Conservation (phyloP, 140 eudicot species). For the Ambrosia hybrid region DNA sequence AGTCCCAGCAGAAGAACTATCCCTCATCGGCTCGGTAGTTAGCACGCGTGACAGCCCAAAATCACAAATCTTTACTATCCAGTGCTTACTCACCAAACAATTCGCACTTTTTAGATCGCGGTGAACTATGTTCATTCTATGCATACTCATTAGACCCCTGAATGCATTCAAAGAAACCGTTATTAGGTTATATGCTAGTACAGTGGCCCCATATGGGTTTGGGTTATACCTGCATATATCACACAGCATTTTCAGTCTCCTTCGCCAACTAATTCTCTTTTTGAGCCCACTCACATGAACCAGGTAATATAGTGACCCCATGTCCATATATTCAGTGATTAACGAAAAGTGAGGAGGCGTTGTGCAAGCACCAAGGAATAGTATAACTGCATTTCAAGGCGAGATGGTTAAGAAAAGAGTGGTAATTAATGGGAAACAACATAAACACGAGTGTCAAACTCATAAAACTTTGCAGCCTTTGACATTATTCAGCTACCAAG, state of each 20-base stretch:
- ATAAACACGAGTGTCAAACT: not conserved
- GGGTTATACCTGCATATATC: slow-evolving; percentile 72
- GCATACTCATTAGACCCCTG: slow-evolving; percentile 71
- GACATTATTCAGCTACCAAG: not conserved
- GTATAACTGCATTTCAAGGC: slow-evolving; percentile 53
- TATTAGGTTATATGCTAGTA: slow-evolving; percentile 1
- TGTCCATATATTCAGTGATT: slow-evolving; percentile 76
- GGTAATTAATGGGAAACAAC: not conserved
- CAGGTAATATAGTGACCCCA: slow-evolving; percentile 72
- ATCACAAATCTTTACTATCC: slow-evolving; percentile 71
- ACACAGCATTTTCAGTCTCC: slow-evolving; percentile 67
- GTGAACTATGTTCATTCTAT: slow-evolving; percentile 63
- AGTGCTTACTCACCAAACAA: slow-evolving; percentile 62
- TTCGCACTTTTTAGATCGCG: slow-evolving; percentile 70
- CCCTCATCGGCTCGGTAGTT: slow-evolving; percentile 45
- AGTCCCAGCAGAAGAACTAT: slow-evolving; percentile 71
- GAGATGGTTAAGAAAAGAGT: slow-evolving; percentile 7
- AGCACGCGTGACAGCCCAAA: slow-evolving; percentile 67
- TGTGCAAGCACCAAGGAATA: slow-evolving; percentile 83
- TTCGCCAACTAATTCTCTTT: slow-evolving; percentile 76
- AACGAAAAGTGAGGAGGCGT: slow-evolving; percentile 73
- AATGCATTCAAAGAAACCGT: slow-evolving; percentile 24
- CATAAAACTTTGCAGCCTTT: not conserved
- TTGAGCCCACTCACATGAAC: slow-evolving; percentile 71
- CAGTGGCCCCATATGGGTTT: not conserved